A percentile compares a stretch with the other conserved stretches of the same genome.
Conservation (phyloP, 805 yeast genomes). For the Schwanniomyces sp. region DNA sequence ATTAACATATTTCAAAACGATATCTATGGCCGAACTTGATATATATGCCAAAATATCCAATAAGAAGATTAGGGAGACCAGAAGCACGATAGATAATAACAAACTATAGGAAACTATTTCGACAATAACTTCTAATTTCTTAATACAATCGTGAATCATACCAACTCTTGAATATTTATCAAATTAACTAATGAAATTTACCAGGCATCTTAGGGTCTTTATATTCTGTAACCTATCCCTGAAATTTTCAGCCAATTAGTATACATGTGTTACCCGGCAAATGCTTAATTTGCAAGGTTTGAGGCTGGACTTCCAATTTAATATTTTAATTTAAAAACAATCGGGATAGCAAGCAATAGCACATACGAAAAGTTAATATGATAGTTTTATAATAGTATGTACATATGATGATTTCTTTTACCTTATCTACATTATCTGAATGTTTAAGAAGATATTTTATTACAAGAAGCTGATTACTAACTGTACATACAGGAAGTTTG, state of each 20-base stretch:
- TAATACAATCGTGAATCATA: background rate
- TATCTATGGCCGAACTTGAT: background rate
- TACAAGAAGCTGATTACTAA: slow-evolving; percentile 2
- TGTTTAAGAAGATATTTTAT: slow-evolving; percentile 6
- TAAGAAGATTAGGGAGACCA: background rate
- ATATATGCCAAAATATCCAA: slow-evolving; percentile 1
- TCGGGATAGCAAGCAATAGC: background rate
- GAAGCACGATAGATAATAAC: slow-evolving; percentile 1
- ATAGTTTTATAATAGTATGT: slow-evolving; percentile 4
- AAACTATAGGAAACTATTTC: background rate
- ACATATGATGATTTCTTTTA: slow-evolving; percentile 13
- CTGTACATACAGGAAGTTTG: background rate
- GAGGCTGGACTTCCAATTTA: background rate
- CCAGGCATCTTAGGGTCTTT: background rate
- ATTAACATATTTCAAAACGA: background rate
- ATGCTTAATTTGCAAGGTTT: background rate
- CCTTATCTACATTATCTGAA: slow-evolving; percentile 23
- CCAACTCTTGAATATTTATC: background rate
- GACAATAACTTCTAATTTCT: background rate
- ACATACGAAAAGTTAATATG: background rate
- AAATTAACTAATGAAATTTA: background rate
- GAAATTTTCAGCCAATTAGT: background rate
- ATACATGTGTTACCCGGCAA: background rate
- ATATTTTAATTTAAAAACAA: background rate
- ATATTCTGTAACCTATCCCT: background rate